Conservation (phyloP, 345 rosid species). For the Salix udensis region DNA sequence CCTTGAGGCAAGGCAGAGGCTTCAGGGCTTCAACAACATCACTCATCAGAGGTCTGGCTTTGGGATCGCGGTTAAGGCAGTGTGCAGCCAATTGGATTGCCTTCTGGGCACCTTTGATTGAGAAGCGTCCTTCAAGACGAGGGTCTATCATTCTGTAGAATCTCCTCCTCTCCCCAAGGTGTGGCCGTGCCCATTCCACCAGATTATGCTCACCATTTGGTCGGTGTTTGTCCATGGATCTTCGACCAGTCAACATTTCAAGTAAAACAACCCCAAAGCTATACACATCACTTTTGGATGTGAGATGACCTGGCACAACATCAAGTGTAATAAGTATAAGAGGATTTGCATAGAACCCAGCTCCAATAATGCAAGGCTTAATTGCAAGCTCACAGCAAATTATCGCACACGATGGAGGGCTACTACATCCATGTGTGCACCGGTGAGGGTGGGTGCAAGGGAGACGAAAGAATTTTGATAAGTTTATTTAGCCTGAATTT, state of each 20-base stretch:
- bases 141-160: constrained; percentile 21
- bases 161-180: constrained; percentile 13
- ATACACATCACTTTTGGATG: constrained; percentile 21
- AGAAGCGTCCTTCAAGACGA: constrained; percentile 22
- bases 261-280: constrained; percentile 28
- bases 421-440: neutral
- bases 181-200: constrained; percentile 26
- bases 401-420: too few relatives aligned
- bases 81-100: constrained; percentile 22
- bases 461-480: neutral
- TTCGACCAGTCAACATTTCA: constrained; percentile 21
- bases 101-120: constrained; percentile 21
- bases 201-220: constrained; percentile 22
- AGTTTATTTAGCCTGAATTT: too few relatives aligned
- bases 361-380: neutral
- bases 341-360: neutral
- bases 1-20: constrained; percentile 18
- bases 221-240: constrained; percentile 24
- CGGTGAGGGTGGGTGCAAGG: neutral
- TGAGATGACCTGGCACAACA: constrained; percentile 20
- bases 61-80: constrained; percentile 21
- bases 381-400: neutral
- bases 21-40: constrained; percentile 17
- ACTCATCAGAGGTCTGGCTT: constrained; percentile 24
- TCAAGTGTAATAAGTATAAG: neutral